Evolutionary conservation across 2,329 filamentous ascomycete genomes (phyloP), one percentile per base, ranked within the genome.

Genomic region (Dryadomyces quercus-mongolicae): DNA sequence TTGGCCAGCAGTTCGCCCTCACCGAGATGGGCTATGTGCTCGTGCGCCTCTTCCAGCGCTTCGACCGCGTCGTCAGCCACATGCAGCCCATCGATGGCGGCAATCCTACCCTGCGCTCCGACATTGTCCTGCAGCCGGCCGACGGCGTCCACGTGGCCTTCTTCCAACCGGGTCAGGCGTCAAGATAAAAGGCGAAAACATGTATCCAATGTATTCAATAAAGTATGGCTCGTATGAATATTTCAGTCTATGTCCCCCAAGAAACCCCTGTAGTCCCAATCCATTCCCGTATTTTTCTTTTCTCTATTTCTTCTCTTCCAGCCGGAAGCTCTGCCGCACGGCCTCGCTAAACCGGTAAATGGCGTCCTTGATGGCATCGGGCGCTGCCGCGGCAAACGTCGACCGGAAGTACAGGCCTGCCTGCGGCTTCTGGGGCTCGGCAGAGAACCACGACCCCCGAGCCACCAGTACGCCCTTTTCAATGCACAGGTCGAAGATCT

Each of bases 371-470:
- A 92, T 90, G 60, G 82, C 80, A 54, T 83, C 78, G 15, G 78
- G 75, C 13, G 80, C 82, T 2, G 90, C 90, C 42, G 90, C 84
- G 0, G 92, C 91, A 71, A 86, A 98, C 0, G 92, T 98, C 4
- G 88, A 83, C 52, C 93, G 80, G 75, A 97, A 94, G 72, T 88
- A 96, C 68, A 95, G 74, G 31, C 82, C 84, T 12, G 75, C 73
- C 9, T 75, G 74, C 4, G 70, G 74, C 63, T 73, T 75, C 49
- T 79, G 74, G 46, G 76, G 78, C 65, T 93, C 85, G 1, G 91
- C 87, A 56, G 82, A 78, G 76, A 97, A 98, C 91, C 91, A 98
- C 49, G 84, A 91, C 3, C 93, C 93, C 49, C 87, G 79, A 56
- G 87, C 89, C 2, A 93, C 76, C 48, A 98, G 75, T 5, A 93